Percentiles rank a stretch among this genome's conserved stretches.
phyloP scores from a whole-genome alignment of 805 yeast species.

The Pichia membranifaciens region DNA sequence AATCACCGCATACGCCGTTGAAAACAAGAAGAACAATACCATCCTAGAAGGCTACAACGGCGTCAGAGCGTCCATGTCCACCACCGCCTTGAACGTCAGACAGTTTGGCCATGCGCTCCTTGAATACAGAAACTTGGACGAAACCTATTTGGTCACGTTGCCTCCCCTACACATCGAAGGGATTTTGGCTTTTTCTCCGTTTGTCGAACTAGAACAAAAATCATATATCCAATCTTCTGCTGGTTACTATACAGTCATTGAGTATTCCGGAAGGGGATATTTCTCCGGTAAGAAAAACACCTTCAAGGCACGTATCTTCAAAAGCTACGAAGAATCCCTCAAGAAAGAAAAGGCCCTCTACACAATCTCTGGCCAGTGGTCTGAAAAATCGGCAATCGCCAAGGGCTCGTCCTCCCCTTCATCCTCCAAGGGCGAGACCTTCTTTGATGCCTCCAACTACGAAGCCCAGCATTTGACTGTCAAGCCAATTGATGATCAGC shows the following conservation, averaged over 20 bases:
- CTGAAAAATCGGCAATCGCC: conserved; percentile 60
- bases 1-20: conserved; percentile 83
- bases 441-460: conserved; percentile 54
- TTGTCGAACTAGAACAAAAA: conserved; percentile 87
- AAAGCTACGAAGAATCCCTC: conserved; percentile 42
- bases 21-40: conserved; percentile 65
- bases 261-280: conserved; percentile 89
- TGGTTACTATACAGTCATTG: conserved; percentile 70
- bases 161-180: conserved; percentile 97
- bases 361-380: conserved; percentile 91
- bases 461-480: conserved; percentile 56
- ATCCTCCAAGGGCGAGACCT: conserved; percentile 42
- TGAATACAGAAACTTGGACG: conserved; percentile 54
- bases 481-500: conserved; percentile 78
- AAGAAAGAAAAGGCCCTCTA: conserved; percentile 60
- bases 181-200: conserved; percentile 82
- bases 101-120: conserved; percentile 89
- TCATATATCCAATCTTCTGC: conserved; percentile 77
- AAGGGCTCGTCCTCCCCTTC: conserved; percentile 45
- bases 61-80: conserved; percentile 74
- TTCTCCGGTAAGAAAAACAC: conserved; percentile 92
- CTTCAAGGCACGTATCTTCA: conserved; percentile 77
- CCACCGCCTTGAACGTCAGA: conserved; percentile 73
- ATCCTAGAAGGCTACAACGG: conserved; percentile 85
- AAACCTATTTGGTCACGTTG: conserved; percentile 72